Conservation (phyloP, 306 rosid species). For the Calophaca sinica region DNA sequence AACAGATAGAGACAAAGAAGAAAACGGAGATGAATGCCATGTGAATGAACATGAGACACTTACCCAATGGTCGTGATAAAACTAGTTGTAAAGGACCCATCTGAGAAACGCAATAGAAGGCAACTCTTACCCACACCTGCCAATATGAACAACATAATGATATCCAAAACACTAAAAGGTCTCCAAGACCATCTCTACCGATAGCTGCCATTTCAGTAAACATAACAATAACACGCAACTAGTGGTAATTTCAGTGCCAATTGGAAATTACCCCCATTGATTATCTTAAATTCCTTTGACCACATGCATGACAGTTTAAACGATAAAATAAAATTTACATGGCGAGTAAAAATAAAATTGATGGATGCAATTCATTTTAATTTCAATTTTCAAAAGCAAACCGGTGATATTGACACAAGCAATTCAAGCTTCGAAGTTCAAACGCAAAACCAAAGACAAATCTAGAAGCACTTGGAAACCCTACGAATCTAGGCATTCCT, state of each 20-base stretch:
- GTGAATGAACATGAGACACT: constrained; percentile 34
- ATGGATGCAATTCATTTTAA: neutral
- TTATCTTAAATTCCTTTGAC: neutral
- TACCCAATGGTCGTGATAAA: constrained; percentile 98
- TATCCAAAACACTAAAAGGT: neutral
- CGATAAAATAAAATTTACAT: neutral
- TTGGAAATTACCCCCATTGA: constrained; percentile 2
- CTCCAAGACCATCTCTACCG: neutral
- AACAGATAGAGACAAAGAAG: constrained; percentile 31
- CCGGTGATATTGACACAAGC: neutral
- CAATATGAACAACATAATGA: constrained; percentile 47
- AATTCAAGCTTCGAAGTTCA: neutral
- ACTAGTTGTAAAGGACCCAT: constrained; percentile 98
- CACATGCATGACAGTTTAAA: neutral
- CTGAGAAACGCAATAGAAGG: constrained; percentile 95
- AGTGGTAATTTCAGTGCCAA: neutral
- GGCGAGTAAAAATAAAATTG: neutral
- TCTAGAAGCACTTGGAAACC: neutral
- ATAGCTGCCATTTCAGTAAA: constrained; percentile 21
- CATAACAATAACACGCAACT: neutral
- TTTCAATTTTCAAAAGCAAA: constrained; percentile 7
- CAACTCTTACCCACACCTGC: constrained; percentile 99
- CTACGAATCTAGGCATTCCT: constrained; percentile 1
- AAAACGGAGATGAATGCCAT: neutral
- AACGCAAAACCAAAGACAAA: constrained; percentile 19